Evolutionary conservation across 2,329 filamentous ascomycete species (phyloP).

Genomic region (Berkeleyomyces basicola): DNA sequence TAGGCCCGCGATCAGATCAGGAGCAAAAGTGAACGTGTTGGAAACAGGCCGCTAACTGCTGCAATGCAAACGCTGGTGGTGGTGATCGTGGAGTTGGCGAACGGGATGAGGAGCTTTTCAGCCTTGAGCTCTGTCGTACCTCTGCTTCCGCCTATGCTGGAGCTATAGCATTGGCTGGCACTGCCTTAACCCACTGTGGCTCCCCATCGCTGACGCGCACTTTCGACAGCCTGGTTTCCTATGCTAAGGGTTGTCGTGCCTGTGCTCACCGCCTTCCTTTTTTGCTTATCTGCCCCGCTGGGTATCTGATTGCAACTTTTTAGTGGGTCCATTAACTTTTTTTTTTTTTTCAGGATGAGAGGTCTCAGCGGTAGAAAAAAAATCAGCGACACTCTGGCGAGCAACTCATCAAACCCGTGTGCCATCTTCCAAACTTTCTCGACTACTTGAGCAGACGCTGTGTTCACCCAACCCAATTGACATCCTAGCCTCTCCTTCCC

Average conservation of each 20-base stretch:
- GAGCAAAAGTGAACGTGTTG: background rate
- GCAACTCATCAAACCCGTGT: background rate
- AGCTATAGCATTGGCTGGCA: conserved; percentile 10
- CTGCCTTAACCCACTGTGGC: conserved; percentile 9
- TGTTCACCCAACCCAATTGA: background rate
- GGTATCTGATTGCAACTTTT: conserved; percentile 12
- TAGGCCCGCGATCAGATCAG: background rate
- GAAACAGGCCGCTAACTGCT: background rate
- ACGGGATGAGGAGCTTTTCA: conserved; percentile 6
- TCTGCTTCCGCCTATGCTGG: conserved; percentile 9
- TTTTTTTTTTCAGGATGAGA: conserved; percentile 10
- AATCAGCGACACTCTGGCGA: background rate
- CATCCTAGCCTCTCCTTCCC: background rate
- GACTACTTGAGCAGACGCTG: background rate
- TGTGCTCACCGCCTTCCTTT: conserved; percentile 19
- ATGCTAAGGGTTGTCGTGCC: conserved; percentile 18
- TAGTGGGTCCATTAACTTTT: conserved; percentile 12
- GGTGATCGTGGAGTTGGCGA: background rate
- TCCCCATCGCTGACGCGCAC: conserved; percentile 9
- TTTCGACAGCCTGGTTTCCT: conserved; percentile 12
- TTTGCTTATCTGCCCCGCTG: conserved; percentile 13
- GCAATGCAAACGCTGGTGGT: background rate
- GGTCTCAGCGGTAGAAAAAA: conserved; percentile 14
- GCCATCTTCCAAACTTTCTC: background rate
- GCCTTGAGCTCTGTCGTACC: conserved; percentile 10